Evolutionary conservation across 2,329 filamentous ascomycete species (phyloP), one percentile per base, ranked within the genome.

Genomic region (Pyrenophora graminea): DNA sequence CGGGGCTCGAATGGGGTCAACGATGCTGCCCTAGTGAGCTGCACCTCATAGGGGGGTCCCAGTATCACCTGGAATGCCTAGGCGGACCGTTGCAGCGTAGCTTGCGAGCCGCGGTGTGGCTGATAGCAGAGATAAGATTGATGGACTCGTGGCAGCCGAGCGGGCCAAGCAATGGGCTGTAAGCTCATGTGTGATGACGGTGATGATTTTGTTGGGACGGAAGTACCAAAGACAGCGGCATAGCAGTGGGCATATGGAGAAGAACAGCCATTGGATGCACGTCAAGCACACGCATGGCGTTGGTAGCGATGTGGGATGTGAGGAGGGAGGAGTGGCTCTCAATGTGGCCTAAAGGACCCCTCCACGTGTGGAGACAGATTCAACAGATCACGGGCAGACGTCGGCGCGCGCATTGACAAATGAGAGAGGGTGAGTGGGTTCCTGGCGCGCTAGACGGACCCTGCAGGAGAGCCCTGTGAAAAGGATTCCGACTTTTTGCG

Each of bases 401-500:
- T 51, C 51, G 55, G 55, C 49, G n/a, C 21, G 7, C 44, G 17
- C 30, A 23, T 23, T 32, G 39, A 40, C 55, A 38, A 57, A 55
- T 49, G 51, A 58, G 33, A 15, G 8, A 21, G 41, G 37, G 32
- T 53, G 48, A 43, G 23, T 32, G 15, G 39, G 52, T 53, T 39
- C 53, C 53, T 53, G 55, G 37, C 21, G 33, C 42, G 39, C 53
- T 51, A 58, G 42, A 34, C 27, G 42, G 55, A 44, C 55, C 55
- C 55, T 58, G 55, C 55, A 58, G 55, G n/a, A 54, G 38, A 30
- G 36, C 39, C 47, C 30, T 39, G 41, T 25, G 44, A 25, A 21
- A 38, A 27, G 45, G 33, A 51, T 51, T 39, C 43, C 51, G 55
- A 55, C 30, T 53, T 56, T 53, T 56, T 53, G 45, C 53, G 39